phyloP scores from a whole-genome alignment of 805 yeast species.

The Ogataea dorogensis region DNA sequence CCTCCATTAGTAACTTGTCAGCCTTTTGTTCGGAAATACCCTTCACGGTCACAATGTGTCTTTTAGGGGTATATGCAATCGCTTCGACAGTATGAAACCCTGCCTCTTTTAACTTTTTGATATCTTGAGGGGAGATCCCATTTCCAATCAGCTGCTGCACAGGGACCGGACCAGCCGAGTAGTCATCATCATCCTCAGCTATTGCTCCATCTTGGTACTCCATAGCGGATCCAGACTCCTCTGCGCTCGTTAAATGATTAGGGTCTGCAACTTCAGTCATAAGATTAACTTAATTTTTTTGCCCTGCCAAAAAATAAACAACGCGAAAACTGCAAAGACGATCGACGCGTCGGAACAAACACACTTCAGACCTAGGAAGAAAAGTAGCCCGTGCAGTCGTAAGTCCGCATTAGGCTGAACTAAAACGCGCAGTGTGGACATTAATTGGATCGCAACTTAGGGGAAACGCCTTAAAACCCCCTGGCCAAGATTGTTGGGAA shows the following conservation, averaged over 20 bases:
- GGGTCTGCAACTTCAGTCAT: slow-evolving; percentile 19
- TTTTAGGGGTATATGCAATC: slow-evolving; percentile 89
- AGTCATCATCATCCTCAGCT: slow-evolving; percentile 40
- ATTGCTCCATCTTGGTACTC: slow-evolving; percentile 26
- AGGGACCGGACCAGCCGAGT: slow-evolving; percentile 50
- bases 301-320: slow-evolving; percentile 20
- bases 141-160: slow-evolving; percentile 63
- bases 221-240: slow-evolving; percentile 12
- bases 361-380: too few relatives aligned
- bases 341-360: slow-evolving; percentile 12
- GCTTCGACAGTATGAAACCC: slow-evolving; percentile 91
- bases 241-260: slow-evolving; percentile 9
- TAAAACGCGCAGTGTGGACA: too few relatives aligned
- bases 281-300: slow-evolving; percentile 4
- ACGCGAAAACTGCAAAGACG: slow-evolving; percentile 18
- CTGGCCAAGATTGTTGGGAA: too few relatives aligned
- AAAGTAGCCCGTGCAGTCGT: too few relatives aligned
- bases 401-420: too few relatives aligned
- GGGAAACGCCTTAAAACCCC: too few relatives aligned
- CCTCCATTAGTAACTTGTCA: slow-evolving; percentile 76
- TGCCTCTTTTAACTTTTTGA: slow-evolving; percentile 74
- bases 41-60: slow-evolving; percentile 70
- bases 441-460: too few relatives aligned
- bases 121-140: slow-evolving; percentile 79
- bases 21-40: slow-evolving; percentile 97